Base-by-base conservation (phyloP, 2,329 filamentous ascomycete genomes). In the Atkinsonella hypoxylon region DNA sequence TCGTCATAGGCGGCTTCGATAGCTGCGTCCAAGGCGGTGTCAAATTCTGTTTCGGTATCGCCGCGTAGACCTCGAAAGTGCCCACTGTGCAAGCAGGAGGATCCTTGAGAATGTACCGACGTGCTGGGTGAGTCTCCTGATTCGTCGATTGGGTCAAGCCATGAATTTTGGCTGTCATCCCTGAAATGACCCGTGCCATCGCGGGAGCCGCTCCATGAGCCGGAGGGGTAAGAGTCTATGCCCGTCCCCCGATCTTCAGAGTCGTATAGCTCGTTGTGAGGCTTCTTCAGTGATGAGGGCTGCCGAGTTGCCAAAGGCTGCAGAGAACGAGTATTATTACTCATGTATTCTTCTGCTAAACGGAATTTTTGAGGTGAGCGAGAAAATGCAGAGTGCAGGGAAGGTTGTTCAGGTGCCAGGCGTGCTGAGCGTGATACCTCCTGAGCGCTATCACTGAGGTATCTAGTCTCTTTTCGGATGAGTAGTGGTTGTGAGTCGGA, bases 1-100 rank as follows among this genome's bases (percentile, higher is more conserved):
- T 96, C 89, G 63, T 95, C 86, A 64, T 97, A 98, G 5, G 91
- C 93, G 47, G 91, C 91, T 66, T 97, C 93, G 9, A 97, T 90
- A 13, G 93, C 93, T 22, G 90, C 91, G 68, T 97, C 91, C 42
- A 97, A 75, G 4, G 93, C 93, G 9, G 89, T 89, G 67, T 96
- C 90, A 57, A 97, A 95, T 62, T 95, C 90, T 7, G 87, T 85
- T 64, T 95, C 88, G 0, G 88, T 93, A 31, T 78, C 81, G 43
- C 82, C 82, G 56, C 86, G 91, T 2, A 76, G 64, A 36, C 74
- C 75, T 46, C 85, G 80, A 49, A 88, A 78, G 56, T 86, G 83
- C 60, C 84, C 87, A 55, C 85, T 77, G 54, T 80, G 76, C 45
- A 86, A 68, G 42, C 81, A 77, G 1, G 85, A 87, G 1, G 87